These are phyloP conservation scores for Hymenoscyphus infarciens DNA, from an alignment of 2,329 filamentous ascomycete genomes.

Conservation along the genomic window DNA sequence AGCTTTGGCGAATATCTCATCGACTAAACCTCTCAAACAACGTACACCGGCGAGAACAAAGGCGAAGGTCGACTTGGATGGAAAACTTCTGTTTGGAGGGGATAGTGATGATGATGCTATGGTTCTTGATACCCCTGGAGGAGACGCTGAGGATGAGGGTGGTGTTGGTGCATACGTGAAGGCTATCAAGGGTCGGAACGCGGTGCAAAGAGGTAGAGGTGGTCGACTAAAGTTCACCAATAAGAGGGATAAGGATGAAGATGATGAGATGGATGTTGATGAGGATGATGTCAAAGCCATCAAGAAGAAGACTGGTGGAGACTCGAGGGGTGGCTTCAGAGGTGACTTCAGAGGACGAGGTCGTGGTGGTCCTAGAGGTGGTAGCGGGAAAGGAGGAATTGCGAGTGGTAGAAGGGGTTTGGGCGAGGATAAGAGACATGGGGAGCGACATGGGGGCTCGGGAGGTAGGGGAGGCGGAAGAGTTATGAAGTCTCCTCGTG, in stretches of 20 bases:
- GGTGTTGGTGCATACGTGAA: conserved; percentile 68
- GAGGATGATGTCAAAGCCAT: conserved; percentile 47
- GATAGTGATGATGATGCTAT: conserved; percentile 55
- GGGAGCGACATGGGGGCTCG: conserved; percentile 14
- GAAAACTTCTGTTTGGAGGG: conserved; percentile 72
- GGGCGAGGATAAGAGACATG: conserved; percentile 38
- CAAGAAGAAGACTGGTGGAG: conserved; percentile 44
- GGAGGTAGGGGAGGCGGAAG: conserved; percentile 24
- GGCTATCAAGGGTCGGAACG: conserved; percentile 65
- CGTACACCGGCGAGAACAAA: conserved; percentile 50
- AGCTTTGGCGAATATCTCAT: conserved; percentile 88
- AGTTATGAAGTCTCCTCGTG: conserved; percentile 34
- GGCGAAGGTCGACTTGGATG: conserved; percentile 70
- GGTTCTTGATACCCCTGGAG: conserved; percentile 56
- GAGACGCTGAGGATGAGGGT: conserved; percentile 41
- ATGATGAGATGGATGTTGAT: conserved; percentile 49
- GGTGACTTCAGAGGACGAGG: conserved; percentile 36
- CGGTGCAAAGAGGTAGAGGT: conserved; percentile 59
- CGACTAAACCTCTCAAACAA: conserved; percentile 72
- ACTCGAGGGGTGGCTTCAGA: conserved; percentile 32
- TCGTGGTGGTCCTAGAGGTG: conserved; percentile 38
- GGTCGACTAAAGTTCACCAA: conserved; percentile 72
- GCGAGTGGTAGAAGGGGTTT: conserved; percentile 46
- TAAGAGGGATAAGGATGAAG: conserved; percentile 53
- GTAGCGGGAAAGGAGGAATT: conserved; percentile 48